Base-by-base conservation (phyloP, 768 basidiomycete genomes). In the Macrolepiota fuliginosa region DNA sequence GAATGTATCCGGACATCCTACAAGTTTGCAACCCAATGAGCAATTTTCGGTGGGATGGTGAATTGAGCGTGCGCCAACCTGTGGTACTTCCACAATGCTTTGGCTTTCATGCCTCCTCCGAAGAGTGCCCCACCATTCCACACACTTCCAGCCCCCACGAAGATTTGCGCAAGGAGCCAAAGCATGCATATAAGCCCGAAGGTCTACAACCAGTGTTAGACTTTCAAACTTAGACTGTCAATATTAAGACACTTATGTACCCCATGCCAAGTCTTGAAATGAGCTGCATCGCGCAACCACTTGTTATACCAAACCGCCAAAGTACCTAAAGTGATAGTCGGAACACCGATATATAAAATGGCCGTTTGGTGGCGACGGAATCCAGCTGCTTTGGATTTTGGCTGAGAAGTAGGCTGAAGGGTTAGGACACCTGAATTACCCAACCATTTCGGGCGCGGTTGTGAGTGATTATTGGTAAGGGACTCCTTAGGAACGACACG, bases 41-140 rank as follows among this genome's bases (percentile, higher is more conserved):
- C 52, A 2, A 27, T 19, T 60, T 46, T 35, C 49, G 51, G 53
- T 12, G 15, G 22, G 19, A 56, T 25, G 35, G 13, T 39, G 49
- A 27, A n/a, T 25, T 45, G 25, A 25, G 11, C 42, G 15, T n/a
- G 19, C 19, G 13, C 47, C 5, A 63, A 86, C 88, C 92, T 77
- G 68, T 95, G 92, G 65, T 91, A 94, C 70, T 93, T 94, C 89
- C 92, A 94, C 19, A 93, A 62, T 1, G 76, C 70, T 71, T 91
- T 94, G 13, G 91, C 90, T 69, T 83, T 87, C 47, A 77, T 71
- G 13, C 83, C 86, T 1, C 91, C 90, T 4, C 92, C 91, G 68
- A 93, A 90, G 0, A 79, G 77, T 15, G 78, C 79, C 11, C 92
- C 92, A 6, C 75, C 79, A 63, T 81, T 86, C 91, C 91, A 92